These are phyloP conservation scores for Shiraia bambusicola DNA, from an alignment of 2,329 filamentous ascomycete genomes.

Conservation along the genomic window DNA sequence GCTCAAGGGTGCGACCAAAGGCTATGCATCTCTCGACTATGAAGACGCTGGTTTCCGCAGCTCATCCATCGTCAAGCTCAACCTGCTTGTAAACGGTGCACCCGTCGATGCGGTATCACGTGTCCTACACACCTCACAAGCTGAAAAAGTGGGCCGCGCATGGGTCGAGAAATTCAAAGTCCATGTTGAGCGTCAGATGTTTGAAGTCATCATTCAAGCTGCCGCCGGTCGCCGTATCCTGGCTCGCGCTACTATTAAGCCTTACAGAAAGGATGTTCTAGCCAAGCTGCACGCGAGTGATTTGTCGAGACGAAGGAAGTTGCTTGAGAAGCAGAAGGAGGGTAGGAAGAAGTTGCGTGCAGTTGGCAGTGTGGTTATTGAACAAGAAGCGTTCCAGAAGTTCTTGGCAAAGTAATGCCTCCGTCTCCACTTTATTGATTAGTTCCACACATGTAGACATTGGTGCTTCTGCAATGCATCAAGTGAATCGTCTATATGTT, in stretches of 20 bases:
- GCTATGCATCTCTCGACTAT: slow-evolving; percentile 94
- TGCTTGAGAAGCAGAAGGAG: slow-evolving; percentile 96
- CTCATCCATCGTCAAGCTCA: slow-evolving; percentile 81
- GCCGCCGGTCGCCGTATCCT: slow-evolving; percentile 79
- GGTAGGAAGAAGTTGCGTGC: slow-evolving; percentile 83
- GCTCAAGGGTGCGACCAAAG: slow-evolving; percentile 89
- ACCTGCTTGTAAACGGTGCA: slow-evolving; percentile 88
- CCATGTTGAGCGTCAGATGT: slow-evolving; percentile 95
- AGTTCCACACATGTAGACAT: too few relatives aligned
- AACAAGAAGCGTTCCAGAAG: slow-evolving; percentile 91
- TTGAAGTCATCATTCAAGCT: slow-evolving; percentile 94
- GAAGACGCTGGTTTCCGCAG: slow-evolving; percentile 88
- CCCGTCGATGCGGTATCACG: slow-evolving; percentile 94
- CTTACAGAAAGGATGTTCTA: slow-evolving; percentile 92
- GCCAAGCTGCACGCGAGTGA: slow-evolving; percentile 92
- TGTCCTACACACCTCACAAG: slow-evolving; percentile 80
- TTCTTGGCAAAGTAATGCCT: slow-evolving; percentile 71
- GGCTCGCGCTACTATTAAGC: slow-evolving; percentile 91
- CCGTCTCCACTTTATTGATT: not conserved
- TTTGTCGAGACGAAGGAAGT: slow-evolving; percentile 75
- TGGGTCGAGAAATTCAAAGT: slow-evolving; percentile 98
- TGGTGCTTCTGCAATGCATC: too few relatives aligned
- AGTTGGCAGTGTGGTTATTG: slow-evolving; percentile 89
- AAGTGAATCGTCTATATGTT: too few relatives aligned
- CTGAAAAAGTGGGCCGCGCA: slow-evolving; percentile 73